These are phyloP conservation scores for Syncephalastrum contaminatum DNA, from an alignment of 371 early-diverging fungal species.

Conservation along the genomic window DNA sequence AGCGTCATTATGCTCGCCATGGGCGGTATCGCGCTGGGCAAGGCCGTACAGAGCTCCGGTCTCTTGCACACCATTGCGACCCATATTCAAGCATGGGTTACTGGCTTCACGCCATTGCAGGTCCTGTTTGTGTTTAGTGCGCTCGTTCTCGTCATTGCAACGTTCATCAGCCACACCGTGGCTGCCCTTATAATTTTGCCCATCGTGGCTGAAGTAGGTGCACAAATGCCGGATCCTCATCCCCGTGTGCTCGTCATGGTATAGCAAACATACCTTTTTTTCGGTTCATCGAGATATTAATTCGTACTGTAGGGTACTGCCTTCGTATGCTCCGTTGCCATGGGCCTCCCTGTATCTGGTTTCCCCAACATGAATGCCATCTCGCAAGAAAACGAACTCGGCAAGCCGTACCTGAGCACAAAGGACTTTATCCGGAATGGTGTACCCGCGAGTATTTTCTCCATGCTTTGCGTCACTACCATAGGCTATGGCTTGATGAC, in stretches of 20 bases:
- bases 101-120: slow-evolving; percentile 64
- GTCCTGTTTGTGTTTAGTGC: slow-evolving; percentile 69
- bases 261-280: neutral
- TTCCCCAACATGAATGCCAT: slow-evolving; percentile 91
- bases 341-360: slow-evolving; percentile 79
- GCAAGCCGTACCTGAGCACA: slow-evolving; percentile 68
- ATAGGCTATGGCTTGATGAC: slow-evolving; percentile 61
- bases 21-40: slow-evolving; percentile 85
- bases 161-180: slow-evolving; percentile 96
- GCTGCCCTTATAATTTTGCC: slow-evolving; percentile 84
- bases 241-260: slow-evolving; percentile 90
- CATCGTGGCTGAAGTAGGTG: slow-evolving; percentile 77
- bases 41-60: slow-evolving; percentile 77
- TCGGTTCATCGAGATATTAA: too few relatives aligned
- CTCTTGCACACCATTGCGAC: slow-evolving; percentile 74
- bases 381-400: slow-evolving; percentile 71
- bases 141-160: slow-evolving; percentile 78
- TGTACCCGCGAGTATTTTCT: slow-evolving; percentile 59
- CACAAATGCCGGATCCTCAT: slow-evolving; percentile 74
- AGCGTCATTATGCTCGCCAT: slow-evolving; percentile 86
- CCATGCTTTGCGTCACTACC: slow-evolving; percentile 56
- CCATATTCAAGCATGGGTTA: slow-evolving; percentile 61
- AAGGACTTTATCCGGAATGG: slow-evolving; percentile 73
- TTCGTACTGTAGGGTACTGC: slow-evolving; percentile 51
- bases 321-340: slow-evolving; percentile 78